phyloP scores from a whole-genome alignment of 176 grass and related monocot species.

The Pontederia paniculata region DNA sequence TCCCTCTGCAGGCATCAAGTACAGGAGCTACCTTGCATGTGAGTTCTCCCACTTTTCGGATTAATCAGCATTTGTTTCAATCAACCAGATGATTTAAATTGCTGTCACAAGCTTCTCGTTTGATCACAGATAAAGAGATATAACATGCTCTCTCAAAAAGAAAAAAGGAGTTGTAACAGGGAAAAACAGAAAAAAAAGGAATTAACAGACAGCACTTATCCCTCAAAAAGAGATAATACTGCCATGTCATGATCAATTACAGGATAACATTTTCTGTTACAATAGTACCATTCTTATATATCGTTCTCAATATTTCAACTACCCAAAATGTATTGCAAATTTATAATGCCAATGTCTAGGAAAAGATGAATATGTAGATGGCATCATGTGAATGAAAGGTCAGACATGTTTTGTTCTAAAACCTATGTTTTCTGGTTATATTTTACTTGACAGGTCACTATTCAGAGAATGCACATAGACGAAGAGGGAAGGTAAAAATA shows the following conservation, averaged over 20 bases:
- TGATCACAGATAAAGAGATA: background rate
- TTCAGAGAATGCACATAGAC: constrained; percentile 71
- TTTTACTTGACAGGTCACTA: constrained; percentile 72
- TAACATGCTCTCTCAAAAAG: too few relatives aligned
- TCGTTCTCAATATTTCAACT: too few relatives aligned
- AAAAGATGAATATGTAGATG: too few relatives aligned
- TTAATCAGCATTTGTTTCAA: background rate
- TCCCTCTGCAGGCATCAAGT: constrained; percentile 49
- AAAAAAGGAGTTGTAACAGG: too few relatives aligned
- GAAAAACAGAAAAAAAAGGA: too few relatives aligned
- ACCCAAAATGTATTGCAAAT: too few relatives aligned
- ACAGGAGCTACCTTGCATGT: constrained; percentile 74
- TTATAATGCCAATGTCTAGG: too few relatives aligned
- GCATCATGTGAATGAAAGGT: background rate
- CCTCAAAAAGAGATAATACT: too few relatives aligned
- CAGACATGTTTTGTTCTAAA: background rate
- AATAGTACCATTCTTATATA: too few relatives aligned
- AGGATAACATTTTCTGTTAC: too few relatives aligned
- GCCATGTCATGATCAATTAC: too few relatives aligned
- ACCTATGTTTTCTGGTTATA: constrained; percentile 13
- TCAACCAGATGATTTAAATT: background rate
- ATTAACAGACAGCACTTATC: too few relatives aligned
- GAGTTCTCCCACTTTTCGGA: constrained; percentile 26
- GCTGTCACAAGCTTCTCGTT: background rate
- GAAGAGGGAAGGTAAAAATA: constrained; percentile 31